Conservation (phyloP, 2,329 filamentous ascomycete genomes). For the Penicillium sp. region DNA sequence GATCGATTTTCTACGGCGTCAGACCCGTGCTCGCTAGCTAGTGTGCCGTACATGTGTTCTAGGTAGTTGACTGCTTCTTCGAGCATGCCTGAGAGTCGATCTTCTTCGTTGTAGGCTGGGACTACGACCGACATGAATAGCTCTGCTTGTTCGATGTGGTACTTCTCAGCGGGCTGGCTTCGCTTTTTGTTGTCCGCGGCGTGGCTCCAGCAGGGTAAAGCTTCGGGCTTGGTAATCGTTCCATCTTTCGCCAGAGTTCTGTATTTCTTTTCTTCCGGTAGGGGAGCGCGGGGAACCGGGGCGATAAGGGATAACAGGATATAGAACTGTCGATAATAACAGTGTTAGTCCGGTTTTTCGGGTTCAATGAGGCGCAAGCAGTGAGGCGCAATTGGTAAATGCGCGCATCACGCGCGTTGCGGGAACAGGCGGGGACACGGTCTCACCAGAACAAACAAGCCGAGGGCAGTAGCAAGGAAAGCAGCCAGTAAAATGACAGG, state of each 20-base stretch:
- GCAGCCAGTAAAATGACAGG: conserved; percentile 29
- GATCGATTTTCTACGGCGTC: conserved; percentile 11
- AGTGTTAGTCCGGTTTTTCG: background rate
- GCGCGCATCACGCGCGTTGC: background rate
- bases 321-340: conserved; percentile 55
- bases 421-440: background rate
- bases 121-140: conserved; percentile 90
- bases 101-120: conserved; percentile 92
- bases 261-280: conserved; percentile 81
- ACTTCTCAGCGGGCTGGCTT: conserved; percentile 42
- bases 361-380: background rate
- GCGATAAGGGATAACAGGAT: conserved; percentile 71
- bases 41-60: conserved; percentile 69
- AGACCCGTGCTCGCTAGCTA: conserved; percentile 35
- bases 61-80: conserved; percentile 89
- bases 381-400: background rate
- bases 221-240: conserved; percentile 53
- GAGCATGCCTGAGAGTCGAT: conserved; percentile 78
- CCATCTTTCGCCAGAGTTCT: conserved; percentile 70
- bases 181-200: conserved; percentile 65
- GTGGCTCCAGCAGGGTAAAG: conserved; percentile 85
- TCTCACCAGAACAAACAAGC: conserved; percentile 38
- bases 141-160: conserved; percentile 68
- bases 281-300: conserved; percentile 72
- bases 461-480: conserved; percentile 29